Evolutionary conservation across 2,329 filamentous ascomycete species (phyloP).

Genomic region (Colletotrichum sp.): DNA sequence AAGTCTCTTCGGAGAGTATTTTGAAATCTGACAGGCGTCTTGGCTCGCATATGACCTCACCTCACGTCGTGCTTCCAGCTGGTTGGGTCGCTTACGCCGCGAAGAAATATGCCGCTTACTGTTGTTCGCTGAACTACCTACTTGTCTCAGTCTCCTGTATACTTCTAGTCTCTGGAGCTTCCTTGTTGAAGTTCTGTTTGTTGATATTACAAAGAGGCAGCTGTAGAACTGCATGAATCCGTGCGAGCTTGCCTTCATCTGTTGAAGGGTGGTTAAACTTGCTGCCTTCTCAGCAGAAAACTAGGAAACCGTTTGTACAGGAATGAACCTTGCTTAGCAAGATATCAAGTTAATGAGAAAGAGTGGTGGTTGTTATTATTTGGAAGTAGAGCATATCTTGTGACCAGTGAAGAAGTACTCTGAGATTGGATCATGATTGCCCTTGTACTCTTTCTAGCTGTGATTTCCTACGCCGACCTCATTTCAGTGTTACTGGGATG

Average conservation of each 20-base stretch:
- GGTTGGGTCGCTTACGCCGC: neutral
- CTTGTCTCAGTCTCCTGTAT: neutral
- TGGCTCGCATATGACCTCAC: neutral
- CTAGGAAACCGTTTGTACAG: neutral
- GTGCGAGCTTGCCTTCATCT: neutral
- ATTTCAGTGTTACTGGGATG: neutral
- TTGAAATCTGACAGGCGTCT: neutral
- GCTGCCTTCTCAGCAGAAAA: neutral
- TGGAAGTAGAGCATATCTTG: neutral
- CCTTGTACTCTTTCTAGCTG: neutral
- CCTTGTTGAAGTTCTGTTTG: neutral
- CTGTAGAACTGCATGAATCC: neutral
- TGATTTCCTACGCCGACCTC: neutral
- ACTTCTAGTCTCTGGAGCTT: neutral
- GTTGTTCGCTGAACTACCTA: neutral
- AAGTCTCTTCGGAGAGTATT: neutral
- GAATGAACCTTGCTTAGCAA: neutral
- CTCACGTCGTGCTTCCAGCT: neutral
- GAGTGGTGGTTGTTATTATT: neutral
- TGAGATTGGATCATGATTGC: neutral
- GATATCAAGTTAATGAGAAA: neutral
- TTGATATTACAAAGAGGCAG: neutral
- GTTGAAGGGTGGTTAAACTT: neutral
- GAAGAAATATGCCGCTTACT: neutral
- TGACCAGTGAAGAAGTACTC: neutral